These are phyloP conservation scores for Platismatia glauca DNA, from an alignment of 495 filamentous ascomycete species.

Conservation along the genomic window DNA sequence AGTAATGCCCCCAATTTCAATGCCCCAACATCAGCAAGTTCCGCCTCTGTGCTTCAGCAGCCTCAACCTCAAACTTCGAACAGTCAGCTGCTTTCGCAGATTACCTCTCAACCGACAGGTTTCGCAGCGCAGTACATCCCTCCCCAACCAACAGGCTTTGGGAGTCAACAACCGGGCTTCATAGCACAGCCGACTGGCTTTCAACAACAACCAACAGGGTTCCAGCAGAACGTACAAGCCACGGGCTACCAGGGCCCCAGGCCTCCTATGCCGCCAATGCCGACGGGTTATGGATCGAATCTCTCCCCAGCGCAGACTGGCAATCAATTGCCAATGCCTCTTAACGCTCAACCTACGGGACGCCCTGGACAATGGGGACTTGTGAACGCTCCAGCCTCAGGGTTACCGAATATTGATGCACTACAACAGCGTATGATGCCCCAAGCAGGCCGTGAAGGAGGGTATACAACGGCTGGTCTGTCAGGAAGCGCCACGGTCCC, in stretches of 20 bases:
- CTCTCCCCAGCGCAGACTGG: slow-evolving; percentile 58
- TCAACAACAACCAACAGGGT: slow-evolving; percentile 42
- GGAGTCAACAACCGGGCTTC: slow-evolving; percentile 53
- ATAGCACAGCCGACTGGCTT: slow-evolving; percentile 34
- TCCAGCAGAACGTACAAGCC: slow-evolving; percentile 47
- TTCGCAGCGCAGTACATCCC: slow-evolving; percentile 48
- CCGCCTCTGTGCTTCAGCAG: slow-evolving; percentile 69
- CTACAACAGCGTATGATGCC: slow-evolving; percentile 98
- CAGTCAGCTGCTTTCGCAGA: slow-evolving; percentile 64
- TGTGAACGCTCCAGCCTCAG: slow-evolving; percentile 84
- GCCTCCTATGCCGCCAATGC: slow-evolving; percentile 93
- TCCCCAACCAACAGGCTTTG: slow-evolving; percentile 42
- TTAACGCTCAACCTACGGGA: slow-evolving; percentile 93
- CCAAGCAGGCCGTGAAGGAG: slow-evolving; percentile 84
- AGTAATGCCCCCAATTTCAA: slow-evolving; percentile 78
- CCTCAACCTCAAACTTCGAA: slow-evolving; percentile 73
- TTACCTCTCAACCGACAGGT: slow-evolving; percentile 67
- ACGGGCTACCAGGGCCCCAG: slow-evolving; percentile 64
- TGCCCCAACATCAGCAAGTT: slow-evolving; percentile 50
- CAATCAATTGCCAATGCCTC: slow-evolving; percentile 42
- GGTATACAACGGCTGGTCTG: slow-evolving; percentile 79
- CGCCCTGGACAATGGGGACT: slow-evolving; percentile 96
- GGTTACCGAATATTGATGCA: slow-evolving; percentile 87
- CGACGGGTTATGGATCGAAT: slow-evolving; percentile 61
- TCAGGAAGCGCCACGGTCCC: slow-evolving; percentile 92